Conservation (phyloP, 257 asterid genomes). For the Lantana camara region DNA sequence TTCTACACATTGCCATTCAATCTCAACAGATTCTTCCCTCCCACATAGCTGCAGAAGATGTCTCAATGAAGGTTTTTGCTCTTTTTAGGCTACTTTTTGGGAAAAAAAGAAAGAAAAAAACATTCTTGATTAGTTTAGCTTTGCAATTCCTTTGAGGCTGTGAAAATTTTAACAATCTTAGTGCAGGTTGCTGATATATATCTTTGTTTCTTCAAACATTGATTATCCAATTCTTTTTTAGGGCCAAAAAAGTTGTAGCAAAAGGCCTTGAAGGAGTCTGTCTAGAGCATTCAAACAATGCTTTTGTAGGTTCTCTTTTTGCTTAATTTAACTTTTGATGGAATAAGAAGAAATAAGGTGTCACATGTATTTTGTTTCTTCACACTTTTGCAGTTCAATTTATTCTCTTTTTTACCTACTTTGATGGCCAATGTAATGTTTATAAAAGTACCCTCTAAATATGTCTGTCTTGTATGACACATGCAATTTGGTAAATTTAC, state of each 20-base stretch:
- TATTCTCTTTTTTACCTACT: not conserved
- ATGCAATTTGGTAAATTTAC: too few species aligned
- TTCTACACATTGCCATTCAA: conserved; percentile 95
- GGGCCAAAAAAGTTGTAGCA: conserved; percentile 29
- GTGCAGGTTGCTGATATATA: conserved; percentile 30
- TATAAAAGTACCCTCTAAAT: too few species aligned
- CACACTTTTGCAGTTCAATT: not conserved
- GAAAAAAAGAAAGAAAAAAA: too few species aligned
- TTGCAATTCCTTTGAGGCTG: conserved; percentile 27
- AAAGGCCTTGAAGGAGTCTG: conserved; percentile 25
- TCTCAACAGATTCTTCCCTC: conserved; percentile 96
- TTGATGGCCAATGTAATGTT: not conserved
- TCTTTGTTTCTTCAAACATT: conserved; percentile 15
- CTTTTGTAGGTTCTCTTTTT: not conserved
- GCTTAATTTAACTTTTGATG: not conserved
- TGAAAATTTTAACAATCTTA: conserved; percentile 27
- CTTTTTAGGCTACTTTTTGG: conserved; percentile 18
- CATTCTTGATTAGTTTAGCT: conserved; percentile 24
- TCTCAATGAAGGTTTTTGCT: conserved; percentile 10
- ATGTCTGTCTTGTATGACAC: too few species aligned
- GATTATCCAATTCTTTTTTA: conserved; percentile 34
- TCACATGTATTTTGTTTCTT: not conserved
- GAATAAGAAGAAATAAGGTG: conserved; percentile 1
- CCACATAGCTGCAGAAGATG: conserved; percentile 50
- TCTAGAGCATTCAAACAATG: conserved; percentile 13